Conservation (phyloP, 768 basidiomycete genomes). For the Symmetrospora coprosmae region DNA sequence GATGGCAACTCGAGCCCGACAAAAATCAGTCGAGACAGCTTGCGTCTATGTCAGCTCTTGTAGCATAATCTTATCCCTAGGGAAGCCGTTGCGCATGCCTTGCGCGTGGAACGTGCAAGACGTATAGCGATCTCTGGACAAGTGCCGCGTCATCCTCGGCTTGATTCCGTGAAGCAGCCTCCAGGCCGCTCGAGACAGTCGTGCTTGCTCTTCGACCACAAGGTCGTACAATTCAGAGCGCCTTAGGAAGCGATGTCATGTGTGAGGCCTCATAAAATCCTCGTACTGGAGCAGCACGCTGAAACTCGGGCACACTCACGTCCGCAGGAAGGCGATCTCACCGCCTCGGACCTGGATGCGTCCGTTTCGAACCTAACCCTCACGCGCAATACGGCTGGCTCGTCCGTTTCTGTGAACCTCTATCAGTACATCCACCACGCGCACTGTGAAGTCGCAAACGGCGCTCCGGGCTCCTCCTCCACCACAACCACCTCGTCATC, state of each 20-base stretch:
- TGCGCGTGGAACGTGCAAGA: too few relatives aligned
- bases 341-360: not conserved
- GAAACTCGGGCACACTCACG: not conserved
- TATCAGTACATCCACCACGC: constrained; percentile 15
- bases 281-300: not conserved
- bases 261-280: not conserved
- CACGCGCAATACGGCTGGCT: not conserved
- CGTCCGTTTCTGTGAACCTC: not conserved
- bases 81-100: too few relatives aligned
- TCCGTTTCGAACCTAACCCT: not conserved
- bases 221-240: too few relatives aligned
- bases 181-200: too few relatives aligned
- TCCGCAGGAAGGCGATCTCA: constrained; percentile 14
- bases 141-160: too few relatives aligned
- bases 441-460: constrained; percentile 5
- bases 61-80: too few relatives aligned
- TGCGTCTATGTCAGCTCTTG: too few relatives aligned
- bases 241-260: constrained; percentile 11
- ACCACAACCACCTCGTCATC: not conserved
- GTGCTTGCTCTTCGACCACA: too few relatives aligned
- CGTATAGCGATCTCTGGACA: too few relatives aligned
- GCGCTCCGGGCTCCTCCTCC: not conserved
- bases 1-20: too few relatives aligned
- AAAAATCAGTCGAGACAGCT: too few relatives aligned
- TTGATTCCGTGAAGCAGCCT: too few relatives aligned